Base-by-base conservation (phyloP, 2,329 filamentous ascomycete genomes). In the Aspergillus nomiae region DNA sequence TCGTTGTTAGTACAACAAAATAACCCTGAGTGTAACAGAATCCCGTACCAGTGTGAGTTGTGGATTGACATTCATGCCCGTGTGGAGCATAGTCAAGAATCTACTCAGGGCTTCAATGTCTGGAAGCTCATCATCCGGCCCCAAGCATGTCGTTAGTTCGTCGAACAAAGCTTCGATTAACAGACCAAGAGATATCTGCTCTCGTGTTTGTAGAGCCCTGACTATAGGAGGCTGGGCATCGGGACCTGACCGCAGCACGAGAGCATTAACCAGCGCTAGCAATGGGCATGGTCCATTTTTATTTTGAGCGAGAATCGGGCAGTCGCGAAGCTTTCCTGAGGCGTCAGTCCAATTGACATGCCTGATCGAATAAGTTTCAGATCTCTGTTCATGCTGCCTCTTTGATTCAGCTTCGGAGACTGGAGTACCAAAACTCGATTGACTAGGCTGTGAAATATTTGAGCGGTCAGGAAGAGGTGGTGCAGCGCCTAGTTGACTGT, bases 61-160 rank as follows among this genome's bases (percentile, higher is more conserved):
- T 2, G 95, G 95, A 68, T 99, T 99, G 62, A 98, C 94, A 71
- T 98, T 99, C 92, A 99, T 97, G 43, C 95, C 95, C 0, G 94
- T 98, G 70, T 97, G 92, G 2, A 99, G 81, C 51, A 92, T 91
- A 61, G 95, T 87, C 2, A 99, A 82, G 73, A 99, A 99, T 8
- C 86, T 84, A 75, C 97, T 96, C 1, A 99, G 83, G 63, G 97
- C 94, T 41, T 89, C 86, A 11, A 98, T 90, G 74, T 98, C 95
- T 0, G 94, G 94, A 28, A 98, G 79, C 19, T 87, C 82, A 38
- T 89, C 86, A 55, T 87, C 86, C 0, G 87, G 89, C 58, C 90
- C 83, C 58, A 90, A 81, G 10, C 88, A 87, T 3, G 92, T 94
- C 82, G 96, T 94, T 26, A 99, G 86, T 77, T 98, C 94, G 62